Percentiles rank a stretch among this genome's conserved stretches.
Conservation (phyloP, 208 protist species). For the Trypanosoma mega region DNA sequence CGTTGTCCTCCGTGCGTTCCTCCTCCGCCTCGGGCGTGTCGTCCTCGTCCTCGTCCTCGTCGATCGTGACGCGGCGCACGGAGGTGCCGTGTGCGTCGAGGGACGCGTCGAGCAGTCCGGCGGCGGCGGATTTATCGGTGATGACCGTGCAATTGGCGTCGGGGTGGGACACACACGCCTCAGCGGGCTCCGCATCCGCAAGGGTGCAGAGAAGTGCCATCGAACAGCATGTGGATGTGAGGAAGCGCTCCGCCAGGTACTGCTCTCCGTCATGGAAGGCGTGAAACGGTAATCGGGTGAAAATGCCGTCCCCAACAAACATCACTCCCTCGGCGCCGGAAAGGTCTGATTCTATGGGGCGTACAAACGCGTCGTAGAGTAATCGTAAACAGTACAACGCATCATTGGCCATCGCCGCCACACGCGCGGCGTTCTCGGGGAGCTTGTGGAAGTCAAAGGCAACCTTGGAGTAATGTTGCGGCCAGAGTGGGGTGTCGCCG, state of each 20-base stretch:
- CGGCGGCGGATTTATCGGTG: constrained; percentile 2
- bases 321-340: constrained; percentile 24
- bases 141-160: constrained; percentile 19
- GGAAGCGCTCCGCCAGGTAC: constrained; percentile 35
- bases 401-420: constrained; percentile 14
- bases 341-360: constrained; percentile 28
- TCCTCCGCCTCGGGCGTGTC: constrained; percentile 2
- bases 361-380: constrained; percentile 40
- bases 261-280: constrained; percentile 40
- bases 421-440: constrained; percentile 10
- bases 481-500: constrained; percentile 59
- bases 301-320: constrained; percentile 54
- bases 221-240: constrained; percentile 40
- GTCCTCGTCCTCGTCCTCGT: constrained; percentile 6
- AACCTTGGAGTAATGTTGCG: constrained; percentile 50
- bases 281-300: constrained; percentile 51
- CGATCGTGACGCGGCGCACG: constrained; percentile 21
- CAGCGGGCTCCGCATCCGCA: neutral
- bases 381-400: constrained; percentile 35
- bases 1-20: neutral
- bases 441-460: constrained; percentile 37
- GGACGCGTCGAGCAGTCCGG: constrained; percentile 14
- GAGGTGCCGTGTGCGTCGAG: constrained; percentile 1
- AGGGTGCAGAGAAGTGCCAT: constrained; percentile 44
- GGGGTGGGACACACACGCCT: neutral